Base-by-base conservation (phyloP, 176 grass and related monocot species). In the Oryza meridionalis region DNA sequence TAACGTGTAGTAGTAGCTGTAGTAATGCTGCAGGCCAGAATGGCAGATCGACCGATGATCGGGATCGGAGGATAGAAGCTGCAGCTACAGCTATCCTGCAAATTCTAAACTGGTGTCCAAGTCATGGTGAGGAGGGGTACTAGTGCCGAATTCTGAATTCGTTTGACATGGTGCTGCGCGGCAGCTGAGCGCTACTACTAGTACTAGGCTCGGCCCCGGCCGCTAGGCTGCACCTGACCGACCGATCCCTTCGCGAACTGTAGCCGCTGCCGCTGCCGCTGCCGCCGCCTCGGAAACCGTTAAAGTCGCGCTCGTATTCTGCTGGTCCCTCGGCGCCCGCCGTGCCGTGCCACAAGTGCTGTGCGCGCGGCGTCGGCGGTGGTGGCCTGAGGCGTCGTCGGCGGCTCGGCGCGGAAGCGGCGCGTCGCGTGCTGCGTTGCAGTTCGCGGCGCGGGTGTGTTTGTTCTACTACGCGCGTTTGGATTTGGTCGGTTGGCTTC, bases 261-360 rank as follows among this genome's bases (percentile, higher is more conserved):
- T 37, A 22, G 65, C 50, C 21, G 73, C n/a, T n/a, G n/a, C n/a
- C n/a, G n/a, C n/a, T n/a, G n/a, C n/a, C n/a, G n/a, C 58, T 2
- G 44, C 75, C 9, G 49, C 70, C 42, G 77, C 77, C 77, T 89
- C 43, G 72, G 79, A 82, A 77, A 21, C 83, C 32, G 88, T 72
- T 81, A 81, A 82, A 76, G 73, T 49, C 22, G 26, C 19, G 26
- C 3, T 24, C 44, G 44, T 45, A 58, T 44, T 59, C 83, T 31
- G 43, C n/a, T 46, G 81, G 76, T 88, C 81, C 78, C 64, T 50
- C 9, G 70, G 76, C 33, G 55, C 73, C 47, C 64, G 63, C 25
- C 47, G 78, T 38, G 21, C 58, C 37, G 9, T 29, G 44, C 3
- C 42, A 29, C 46, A 70, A 31, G 65, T 33, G 43, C 25, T 10